Evolutionary conservation across 2,329 filamentous ascomycete genomes (phyloP).

Genomic region (Chalara sp.): DNA sequence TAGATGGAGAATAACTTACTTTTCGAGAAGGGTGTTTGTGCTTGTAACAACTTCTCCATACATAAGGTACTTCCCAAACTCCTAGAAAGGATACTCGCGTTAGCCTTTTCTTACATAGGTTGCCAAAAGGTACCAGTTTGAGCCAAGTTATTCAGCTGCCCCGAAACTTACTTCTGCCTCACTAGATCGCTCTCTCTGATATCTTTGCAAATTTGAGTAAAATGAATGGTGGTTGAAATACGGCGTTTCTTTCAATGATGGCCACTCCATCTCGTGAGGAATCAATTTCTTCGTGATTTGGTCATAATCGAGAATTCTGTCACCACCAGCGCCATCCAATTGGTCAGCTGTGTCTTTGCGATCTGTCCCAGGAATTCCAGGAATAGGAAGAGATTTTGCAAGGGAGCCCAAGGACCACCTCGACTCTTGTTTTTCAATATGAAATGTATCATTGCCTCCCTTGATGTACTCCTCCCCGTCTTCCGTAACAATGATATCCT

Average conservation of each 20-base stretch:
- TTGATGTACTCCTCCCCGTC: slow-evolving; percentile 66
- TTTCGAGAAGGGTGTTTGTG: slow-evolving; percentile 89
- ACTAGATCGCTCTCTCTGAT: slow-evolving; percentile 47
- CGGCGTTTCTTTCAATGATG: slow-evolving; percentile 67
- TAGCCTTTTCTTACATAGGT: too few species aligned
- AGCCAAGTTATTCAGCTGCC: background rate
- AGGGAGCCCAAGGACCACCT: slow-evolving; percentile 52
- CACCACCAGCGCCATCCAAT: slow-evolving; percentile 31
- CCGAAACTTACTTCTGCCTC: slow-evolving; percentile 39
- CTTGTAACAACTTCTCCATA: slow-evolving; percentile 92
- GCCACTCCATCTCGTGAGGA: slow-evolving; percentile 61
- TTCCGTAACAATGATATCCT: slow-evolving; percentile 60
- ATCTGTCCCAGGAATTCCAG: slow-evolving; percentile 10
- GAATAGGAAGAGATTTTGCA: slow-evolving; percentile 39
- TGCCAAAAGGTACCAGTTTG: too few species aligned
- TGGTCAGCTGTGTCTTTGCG: slow-evolving; percentile 25
- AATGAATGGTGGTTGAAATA: slow-evolving; percentile 80
- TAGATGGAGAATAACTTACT: slow-evolving; percentile 40
- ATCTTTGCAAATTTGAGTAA: slow-evolving; percentile 64
- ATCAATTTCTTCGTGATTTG: slow-evolving; percentile 67
- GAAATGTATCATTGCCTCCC: slow-evolving; percentile 78
- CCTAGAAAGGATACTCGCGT: slow-evolving; percentile 6
- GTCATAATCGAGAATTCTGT: slow-evolving; percentile 68
- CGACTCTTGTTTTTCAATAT: slow-evolving; percentile 60
- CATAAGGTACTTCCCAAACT: slow-evolving; percentile 72